A percentile compares a stretch with the other conserved stretches of the same genome.
These are phyloP conservation scores for Colletotrichum magnum DNA, from an alignment of 2,329 filamentous ascomycete species.

Conservation along the genomic window DNA sequence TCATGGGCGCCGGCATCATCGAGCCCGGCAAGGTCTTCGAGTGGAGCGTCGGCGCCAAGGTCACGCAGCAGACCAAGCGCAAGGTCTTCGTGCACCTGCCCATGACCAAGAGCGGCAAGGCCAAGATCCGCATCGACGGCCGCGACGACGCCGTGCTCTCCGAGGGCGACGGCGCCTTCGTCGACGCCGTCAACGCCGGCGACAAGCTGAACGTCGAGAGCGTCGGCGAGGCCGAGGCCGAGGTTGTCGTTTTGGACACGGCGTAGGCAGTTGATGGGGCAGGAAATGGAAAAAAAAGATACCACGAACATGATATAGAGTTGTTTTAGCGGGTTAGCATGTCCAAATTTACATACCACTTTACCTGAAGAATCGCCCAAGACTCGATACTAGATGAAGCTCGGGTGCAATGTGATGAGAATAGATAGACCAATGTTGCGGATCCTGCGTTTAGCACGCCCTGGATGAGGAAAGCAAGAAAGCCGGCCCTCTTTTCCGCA, in stretches of 20 bases:
- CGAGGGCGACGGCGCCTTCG: slow-evolving; percentile 87
- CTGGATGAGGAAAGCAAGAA: no score
- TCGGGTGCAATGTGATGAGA: neutral
- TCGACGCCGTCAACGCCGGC: slow-evolving; percentile 74
- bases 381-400: neutral
- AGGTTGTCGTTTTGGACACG: slow-evolving; percentile 78
- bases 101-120: slow-evolving; percentile 82
- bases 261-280: slow-evolving; percentile 54
- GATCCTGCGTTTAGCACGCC: neutral
- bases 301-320: slow-evolving; percentile 2
- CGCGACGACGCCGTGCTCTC: slow-evolving; percentile 75
- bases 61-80: slow-evolving; percentile 66
- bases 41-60: slow-evolving; percentile 78
- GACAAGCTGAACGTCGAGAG: slow-evolving; percentile 77
- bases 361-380: neutral
- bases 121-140: slow-evolving; percentile 78
- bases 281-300: neutral
- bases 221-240: slow-evolving; percentile 77
- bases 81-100: slow-evolving; percentile 87
- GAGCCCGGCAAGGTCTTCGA: slow-evolving; percentile 75
- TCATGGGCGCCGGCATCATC: slow-evolving; percentile 85
- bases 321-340: slow-evolving; percentile 22
- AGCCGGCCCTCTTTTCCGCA: no score
- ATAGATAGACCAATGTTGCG: neutral
- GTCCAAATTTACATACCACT: slow-evolving; percentile 9